Evolutionary conservation across 2,329 filamentous ascomycete genomes (phyloP).

Genomic region (Verticillium longisporum): DNA sequence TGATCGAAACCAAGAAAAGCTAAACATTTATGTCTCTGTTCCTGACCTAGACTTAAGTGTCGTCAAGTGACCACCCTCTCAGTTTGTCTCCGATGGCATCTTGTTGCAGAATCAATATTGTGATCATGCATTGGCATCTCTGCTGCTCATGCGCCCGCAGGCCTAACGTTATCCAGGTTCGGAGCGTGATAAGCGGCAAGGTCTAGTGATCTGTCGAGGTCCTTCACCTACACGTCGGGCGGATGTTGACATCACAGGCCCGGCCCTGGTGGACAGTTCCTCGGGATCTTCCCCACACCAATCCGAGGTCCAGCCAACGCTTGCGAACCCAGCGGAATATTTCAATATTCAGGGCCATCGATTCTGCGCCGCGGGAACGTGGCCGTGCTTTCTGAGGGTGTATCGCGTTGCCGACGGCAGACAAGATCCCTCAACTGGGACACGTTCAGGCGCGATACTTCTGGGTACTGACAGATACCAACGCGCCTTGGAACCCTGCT

Average conservation of each 20-base stretch:
- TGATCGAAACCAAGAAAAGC: too few species aligned
- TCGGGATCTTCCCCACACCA: background rate
- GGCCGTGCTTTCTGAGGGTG: background rate
- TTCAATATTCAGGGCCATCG: background rate
- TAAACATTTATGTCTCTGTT: too few species aligned
- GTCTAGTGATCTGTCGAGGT: background rate
- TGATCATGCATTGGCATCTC: too few species aligned
- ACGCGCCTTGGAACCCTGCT: too few species aligned
- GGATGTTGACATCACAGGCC: background rate
- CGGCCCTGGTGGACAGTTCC: background rate
- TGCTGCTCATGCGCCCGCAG: background rate
- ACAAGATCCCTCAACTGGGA: background rate
- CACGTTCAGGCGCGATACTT: background rate
- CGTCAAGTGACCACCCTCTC: too few species aligned
- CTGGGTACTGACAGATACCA: background rate
- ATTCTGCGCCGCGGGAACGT: background rate
- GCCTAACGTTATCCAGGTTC: background rate
- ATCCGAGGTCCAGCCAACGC: background rate
- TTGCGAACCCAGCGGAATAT: background rate
- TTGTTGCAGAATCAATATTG: background rate
- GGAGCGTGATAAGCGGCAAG: background rate
- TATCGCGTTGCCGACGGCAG: background rate
- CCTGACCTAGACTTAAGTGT: too few species aligned
- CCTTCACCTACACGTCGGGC: background rate
- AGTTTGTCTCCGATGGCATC: too few species aligned